phyloP scores from a whole-genome alignment of 2,329 filamentous ascomycete genomes.

The Pestalotiopsis sp. region DNA sequence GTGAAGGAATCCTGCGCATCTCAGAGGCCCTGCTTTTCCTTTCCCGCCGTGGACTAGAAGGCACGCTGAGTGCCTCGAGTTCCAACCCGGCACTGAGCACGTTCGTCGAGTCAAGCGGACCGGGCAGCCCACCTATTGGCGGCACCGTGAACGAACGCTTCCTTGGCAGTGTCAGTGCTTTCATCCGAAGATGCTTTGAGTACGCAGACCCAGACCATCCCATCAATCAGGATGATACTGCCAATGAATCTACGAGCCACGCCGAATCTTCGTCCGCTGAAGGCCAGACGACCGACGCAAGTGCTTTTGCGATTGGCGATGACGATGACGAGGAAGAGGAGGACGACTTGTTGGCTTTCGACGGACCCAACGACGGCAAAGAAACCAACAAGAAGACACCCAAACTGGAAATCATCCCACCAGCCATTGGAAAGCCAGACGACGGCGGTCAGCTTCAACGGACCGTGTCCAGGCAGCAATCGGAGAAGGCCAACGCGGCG shows the following conservation, averaged over 20 bases:
- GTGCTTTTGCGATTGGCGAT: conserved; percentile 76
- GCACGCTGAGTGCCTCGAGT: conserved; percentile 66
- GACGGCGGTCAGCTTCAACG: conserved; percentile 28
- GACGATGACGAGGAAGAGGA: conserved; percentile 54
- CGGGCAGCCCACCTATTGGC: conserved; percentile 45
- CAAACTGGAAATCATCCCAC: conserved; percentile 41
- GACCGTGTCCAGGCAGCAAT: conserved; percentile 63
- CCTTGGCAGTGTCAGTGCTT: conserved; percentile 89
- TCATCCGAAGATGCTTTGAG: conserved; percentile 95
- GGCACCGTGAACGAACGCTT: conserved; percentile 82
- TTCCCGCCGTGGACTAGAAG: conserved; percentile 83
- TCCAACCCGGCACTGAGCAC: conserved; percentile 58
- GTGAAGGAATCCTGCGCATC: conserved; percentile 92
- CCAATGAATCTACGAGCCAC: conserved; percentile 28
- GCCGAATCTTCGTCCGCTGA: conserved; percentile 18
- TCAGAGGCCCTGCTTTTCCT: conserved; percentile 93
- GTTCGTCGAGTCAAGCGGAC: conserved; percentile 35
- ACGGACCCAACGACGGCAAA: conserved; percentile 46
- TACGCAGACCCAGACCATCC: conserved; percentile 93
- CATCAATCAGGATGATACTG: conserved; percentile 50
- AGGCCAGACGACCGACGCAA: conserved; percentile 35
- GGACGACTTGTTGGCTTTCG: conserved; percentile 63
- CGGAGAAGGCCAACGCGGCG: conserved; percentile 82
- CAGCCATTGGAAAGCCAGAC: conserved; percentile 27
- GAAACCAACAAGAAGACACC: conserved; percentile 45